Evolutionary conservation across 345 rosid genomes (phyloP).

Genomic region (Salix arbutifolia): DNA sequence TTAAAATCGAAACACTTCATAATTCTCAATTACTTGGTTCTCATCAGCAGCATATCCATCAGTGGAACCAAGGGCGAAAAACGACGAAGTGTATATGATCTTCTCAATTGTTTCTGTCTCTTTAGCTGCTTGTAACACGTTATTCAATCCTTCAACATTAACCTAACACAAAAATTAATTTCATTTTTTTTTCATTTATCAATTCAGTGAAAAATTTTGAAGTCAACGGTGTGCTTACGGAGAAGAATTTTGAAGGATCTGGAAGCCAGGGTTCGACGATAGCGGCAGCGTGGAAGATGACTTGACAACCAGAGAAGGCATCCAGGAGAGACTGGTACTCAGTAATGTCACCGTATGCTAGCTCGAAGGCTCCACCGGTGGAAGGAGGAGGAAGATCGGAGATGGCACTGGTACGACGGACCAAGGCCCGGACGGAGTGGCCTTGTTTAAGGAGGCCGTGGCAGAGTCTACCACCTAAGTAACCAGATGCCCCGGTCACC

Average conservation of each 20-base stretch:
- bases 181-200: background rate
- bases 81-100: slow-evolving; percentile 80
- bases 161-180: slow-evolving; percentile 36
- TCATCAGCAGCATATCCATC: slow-evolving; percentile 72
- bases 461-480: slow-evolving; percentile 75
- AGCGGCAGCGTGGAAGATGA: slow-evolving; percentile 84
- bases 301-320: slow-evolving; percentile 63
- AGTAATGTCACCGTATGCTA: slow-evolving; percentile 78
- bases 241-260: slow-evolving; percentile 66
- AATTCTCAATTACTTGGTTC: background rate
- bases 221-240: slow-evolving; percentile 34
- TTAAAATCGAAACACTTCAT: no score
- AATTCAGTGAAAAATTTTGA: background rate
- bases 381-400: slow-evolving; percentile 45
- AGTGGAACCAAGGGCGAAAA: slow-evolving; percentile 82
- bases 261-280: slow-evolving; percentile 92
- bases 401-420: slow-evolving; percentile 77
- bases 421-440: slow-evolving; percentile 68
- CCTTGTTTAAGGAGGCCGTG: slow-evolving; percentile 56
- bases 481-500: slow-evolving; percentile 83
- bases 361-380: slow-evolving; percentile 35
- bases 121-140: slow-evolving; percentile 55
- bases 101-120: slow-evolving; percentile 52
- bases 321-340: slow-evolving; percentile 53
- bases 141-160: slow-evolving; percentile 81